Evolutionary conservation across 495 filamentous ascomycete species (phyloP), one percentile per base, ranked within the genome.

Genomic region (Trichodelitschia bisporula): DNA sequence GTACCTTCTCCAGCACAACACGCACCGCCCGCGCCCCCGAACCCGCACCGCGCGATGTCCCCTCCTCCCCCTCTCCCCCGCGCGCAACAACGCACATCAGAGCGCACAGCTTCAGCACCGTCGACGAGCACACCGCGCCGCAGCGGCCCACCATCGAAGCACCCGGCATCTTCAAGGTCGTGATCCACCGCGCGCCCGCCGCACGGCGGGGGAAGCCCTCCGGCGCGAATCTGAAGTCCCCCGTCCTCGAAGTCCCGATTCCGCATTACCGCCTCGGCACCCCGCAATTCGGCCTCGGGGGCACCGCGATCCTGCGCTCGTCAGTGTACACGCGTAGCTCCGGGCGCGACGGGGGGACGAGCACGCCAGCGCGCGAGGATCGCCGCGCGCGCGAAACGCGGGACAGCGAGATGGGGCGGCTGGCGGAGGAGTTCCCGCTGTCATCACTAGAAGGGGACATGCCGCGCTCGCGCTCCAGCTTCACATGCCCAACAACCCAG

Each of bases 201-300:
- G 53, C 56, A 39, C 64, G 53, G 38, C 54, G 58, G 18, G 66
- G 77, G 5, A 76, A 66, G 42, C 73, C 75, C 11, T 56, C 66
- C n/a, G 68, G 75, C 39, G 62, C 67, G 37, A 20, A 8, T 8
- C 42, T 51, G 36, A 47, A 42, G 15, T 47, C 60, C 23, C 68
- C 68, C 12, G 51, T 70, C 23, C 48, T 92, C 28, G 68, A 90
- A 38, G 62, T 84, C 20, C 64, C 74, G 4, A 89, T 93, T 33
- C 82, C 86, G 24, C 71, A 77, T 37, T 89, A 89, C 55, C 69
- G 71, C 32, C 57, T 95, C 32, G 82, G 79, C 3, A 73, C 75
- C 2, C 75, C 82, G 6, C 67, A 69, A 27, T 92, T 91, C 47
- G 84, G 72, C 37, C 50, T 64, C 13, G 62, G 66, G 35, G 77